Conservation (phyloP, 306 rosid species). For the Quercus robur region DNA sequence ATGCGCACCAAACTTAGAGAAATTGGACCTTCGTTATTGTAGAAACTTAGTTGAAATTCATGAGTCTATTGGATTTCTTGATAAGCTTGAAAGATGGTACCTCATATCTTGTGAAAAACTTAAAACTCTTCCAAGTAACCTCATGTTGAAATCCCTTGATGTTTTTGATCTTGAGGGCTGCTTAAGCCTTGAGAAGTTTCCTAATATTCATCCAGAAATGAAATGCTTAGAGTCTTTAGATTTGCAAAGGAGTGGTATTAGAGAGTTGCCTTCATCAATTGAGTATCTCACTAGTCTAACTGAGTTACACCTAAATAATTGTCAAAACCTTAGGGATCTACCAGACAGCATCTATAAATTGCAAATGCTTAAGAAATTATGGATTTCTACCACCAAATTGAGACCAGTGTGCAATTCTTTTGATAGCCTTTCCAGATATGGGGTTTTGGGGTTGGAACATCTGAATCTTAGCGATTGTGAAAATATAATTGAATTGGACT, state of each 20-base stretch:
- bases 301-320: not conserved
- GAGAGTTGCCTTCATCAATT: not conserved
- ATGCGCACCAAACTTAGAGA: constrained; percentile 5
- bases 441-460: not conserved
- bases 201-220: too few species aligned
- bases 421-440: too few species aligned
- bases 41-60: constrained; percentile 7
- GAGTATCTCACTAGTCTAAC: not conserved
- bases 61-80: constrained; percentile 14
- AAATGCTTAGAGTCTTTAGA: too few species aligned
- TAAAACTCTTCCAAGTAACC: too few species aligned
- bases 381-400: too few species aligned
- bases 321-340: not conserved
- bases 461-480: not conserved
- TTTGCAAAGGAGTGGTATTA: too few species aligned
- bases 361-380: too few species aligned
- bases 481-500: not conserved
- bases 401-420: too few species aligned
- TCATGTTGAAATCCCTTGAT: too few species aligned
- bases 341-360: not conserved
- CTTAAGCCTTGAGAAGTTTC: too few species aligned
- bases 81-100: not conserved
- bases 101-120: too few species aligned
- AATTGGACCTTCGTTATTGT: not conserved
- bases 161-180: too few species aligned